Evolutionary conservation across 768 basidiomycete species (phyloP).

Genomic region (Leccinum incarnatum): DNA sequence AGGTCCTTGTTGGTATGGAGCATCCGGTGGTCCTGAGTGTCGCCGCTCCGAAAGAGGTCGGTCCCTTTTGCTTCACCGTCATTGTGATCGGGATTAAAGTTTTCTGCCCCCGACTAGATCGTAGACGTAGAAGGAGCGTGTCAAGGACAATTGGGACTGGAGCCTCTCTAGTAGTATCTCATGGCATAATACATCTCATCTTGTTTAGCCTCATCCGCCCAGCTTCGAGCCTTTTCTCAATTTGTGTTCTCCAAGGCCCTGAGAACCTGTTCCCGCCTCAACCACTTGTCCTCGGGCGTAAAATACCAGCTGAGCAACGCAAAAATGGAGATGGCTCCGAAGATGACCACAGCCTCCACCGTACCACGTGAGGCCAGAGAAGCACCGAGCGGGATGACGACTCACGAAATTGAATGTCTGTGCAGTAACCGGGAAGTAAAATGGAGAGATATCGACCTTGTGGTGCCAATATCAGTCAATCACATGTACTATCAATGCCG

Average conservation of each 20-base stretch:
- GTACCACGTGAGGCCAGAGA: constrained; percentile 10
- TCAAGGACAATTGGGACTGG: constrained; percentile 66
- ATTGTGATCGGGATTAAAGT: constrained; percentile 4
- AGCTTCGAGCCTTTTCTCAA: constrained; percentile 7
- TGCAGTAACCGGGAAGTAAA: constrained; percentile 78
- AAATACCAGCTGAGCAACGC: constrained; percentile 77
- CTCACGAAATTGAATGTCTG: constrained; percentile 84
- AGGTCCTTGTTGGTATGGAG: constrained; percentile 64
- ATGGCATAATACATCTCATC: constrained; percentile 2
- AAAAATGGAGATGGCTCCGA: constrained; percentile 74
- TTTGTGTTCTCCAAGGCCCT: constrained; percentile 41
- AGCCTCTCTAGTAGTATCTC: constrained; percentile 39
- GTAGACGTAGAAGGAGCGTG: constrained; percentile 79
- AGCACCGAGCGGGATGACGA: constrained; percentile 10
- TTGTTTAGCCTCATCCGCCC: background rate
- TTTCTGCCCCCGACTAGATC: constrained; percentile 39
- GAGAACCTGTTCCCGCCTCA: constrained; percentile 59
- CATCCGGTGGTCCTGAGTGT: constrained; percentile 64
- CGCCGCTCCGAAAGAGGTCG: constrained; percentile 82
- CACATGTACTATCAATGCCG: background rate
- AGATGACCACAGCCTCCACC: constrained; percentile 69
- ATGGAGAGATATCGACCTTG: constrained; percentile 82
- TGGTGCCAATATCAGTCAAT: constrained; percentile 4
- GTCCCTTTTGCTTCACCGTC: constrained; percentile 2
- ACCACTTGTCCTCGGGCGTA: constrained; percentile 77